Evolutionary conservation across 2,329 filamentous ascomycete genomes (phyloP), one percentile per base, ranked within the genome.

Genomic region (Cercospora zeina): DNA sequence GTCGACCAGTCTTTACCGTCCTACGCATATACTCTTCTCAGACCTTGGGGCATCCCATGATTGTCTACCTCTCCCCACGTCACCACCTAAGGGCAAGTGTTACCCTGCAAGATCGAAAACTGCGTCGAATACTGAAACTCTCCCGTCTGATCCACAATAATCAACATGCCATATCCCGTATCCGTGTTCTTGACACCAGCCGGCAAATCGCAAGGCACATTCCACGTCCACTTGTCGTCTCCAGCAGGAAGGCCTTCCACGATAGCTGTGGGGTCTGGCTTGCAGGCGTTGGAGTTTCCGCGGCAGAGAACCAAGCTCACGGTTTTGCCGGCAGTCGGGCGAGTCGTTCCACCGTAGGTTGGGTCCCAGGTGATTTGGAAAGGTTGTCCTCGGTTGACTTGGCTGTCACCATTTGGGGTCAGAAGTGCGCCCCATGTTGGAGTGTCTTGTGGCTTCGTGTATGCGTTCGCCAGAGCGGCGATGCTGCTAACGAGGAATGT

Each of bases 41-140:
- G 24, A 27, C 24, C 24, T 27, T 27, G 24, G 24, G n/a, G n/a
- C n/a, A n/a, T n/a, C n/a, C 24, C 13, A 5, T 10, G 37, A 39
- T 10, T 7, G 8, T 39, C 37, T 7, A 16, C 16, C 37, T 39
- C 24, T 6, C 36, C 36, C 36, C 11, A 19, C 45, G 19, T 7
- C 3, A 27, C 21, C 21, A 14, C 10, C 37, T 14, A 50, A 2
- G 37, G 55, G 30, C 55, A 49, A 14, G 27, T 50, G 10, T 30
- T 11, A 30, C 58, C 36, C 11, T 21, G 45, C 54, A 63, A 9
- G 2, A 65, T 49, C 31, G 50, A 60, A 14, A 65, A 65, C 54
- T 65, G 63, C 37, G 61, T 65, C 54, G 58, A 61, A 50, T 65
- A 65, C 58, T 65, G 63, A 30, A 62, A 65, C 54, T 62, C 54